Evolutionary conservation across 202 grass and related monocot genomes (phyloP).

Genomic region (Schoenoplectus triqueter): DNA sequence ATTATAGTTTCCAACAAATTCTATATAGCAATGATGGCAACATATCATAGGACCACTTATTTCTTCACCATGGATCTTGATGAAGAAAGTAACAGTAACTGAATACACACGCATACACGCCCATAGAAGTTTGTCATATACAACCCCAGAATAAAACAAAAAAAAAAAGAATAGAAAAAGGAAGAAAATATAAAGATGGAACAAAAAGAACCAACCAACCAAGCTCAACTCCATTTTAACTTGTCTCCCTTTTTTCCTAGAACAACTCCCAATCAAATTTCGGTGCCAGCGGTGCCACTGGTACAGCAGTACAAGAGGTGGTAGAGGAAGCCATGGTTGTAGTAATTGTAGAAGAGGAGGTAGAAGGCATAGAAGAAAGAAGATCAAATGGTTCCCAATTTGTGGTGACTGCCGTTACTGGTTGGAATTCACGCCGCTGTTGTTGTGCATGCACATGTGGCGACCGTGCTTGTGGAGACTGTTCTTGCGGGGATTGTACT

Average conservation of each 20-base stretch:
- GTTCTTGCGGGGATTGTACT: slow-evolving; percentile 44
- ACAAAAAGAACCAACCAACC: slow-evolving; percentile 49
- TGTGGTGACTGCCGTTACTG: slow-evolving; percentile 33
- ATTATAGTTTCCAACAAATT: slow-evolving; percentile 37
- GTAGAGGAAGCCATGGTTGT: slow-evolving; percentile 58
- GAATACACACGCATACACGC: slow-evolving; percentile 41
- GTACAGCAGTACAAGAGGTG: slow-evolving; percentile 46
- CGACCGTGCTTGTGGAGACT: neutral
- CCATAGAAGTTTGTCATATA: slow-evolving; percentile 57
- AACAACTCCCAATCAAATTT: slow-evolving; percentile 97
- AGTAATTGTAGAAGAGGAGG: slow-evolving; percentile 58
- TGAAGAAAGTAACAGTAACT: slow-evolving; percentile 43
- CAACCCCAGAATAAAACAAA: slow-evolving; percentile 52
- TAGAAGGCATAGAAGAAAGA: slow-evolving; percentile 67
- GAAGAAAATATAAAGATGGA: slow-evolving; percentile 48
- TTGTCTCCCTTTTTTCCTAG: slow-evolving; percentile 35
- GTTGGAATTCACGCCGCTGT: slow-evolving; percentile 39
- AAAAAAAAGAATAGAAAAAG: slow-evolving; percentile 31
- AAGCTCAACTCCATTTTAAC: slow-evolving; percentile 26
- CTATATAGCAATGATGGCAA: slow-evolving; percentile 38
- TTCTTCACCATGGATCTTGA: slow-evolving; percentile 33
- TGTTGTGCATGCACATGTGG: slow-evolving; percentile 9
- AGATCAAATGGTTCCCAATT: slow-evolving; percentile 90
- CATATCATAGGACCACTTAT: slow-evolving; percentile 38
- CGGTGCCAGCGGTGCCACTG: slow-evolving; percentile 29